Conservation (phyloP, 768 basidiomycete species). For the Naganishia vishniacii region DNA sequence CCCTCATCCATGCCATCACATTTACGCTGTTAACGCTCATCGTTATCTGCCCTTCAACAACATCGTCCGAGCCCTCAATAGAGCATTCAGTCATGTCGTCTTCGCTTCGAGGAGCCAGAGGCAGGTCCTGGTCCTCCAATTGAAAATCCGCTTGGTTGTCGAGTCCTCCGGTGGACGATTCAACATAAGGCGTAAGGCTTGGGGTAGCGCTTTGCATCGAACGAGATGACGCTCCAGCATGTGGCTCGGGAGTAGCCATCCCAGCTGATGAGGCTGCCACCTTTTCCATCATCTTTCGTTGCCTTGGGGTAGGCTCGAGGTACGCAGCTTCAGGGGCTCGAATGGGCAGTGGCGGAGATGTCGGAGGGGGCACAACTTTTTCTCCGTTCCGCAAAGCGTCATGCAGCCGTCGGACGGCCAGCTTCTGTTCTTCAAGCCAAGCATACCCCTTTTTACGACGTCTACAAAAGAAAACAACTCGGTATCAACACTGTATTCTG, state of each 20-base stretch:
- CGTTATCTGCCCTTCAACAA: constrained; percentile 15
- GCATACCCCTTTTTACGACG: constrained; percentile 21
- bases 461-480: not conserved
- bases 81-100: constrained; percentile 20
- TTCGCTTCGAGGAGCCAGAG: constrained; percentile 22
- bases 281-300: constrained; percentile 17
- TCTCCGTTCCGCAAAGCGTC: constrained; percentile 16
- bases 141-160: constrained; percentile 20
- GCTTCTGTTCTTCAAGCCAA: constrained; percentile 20
- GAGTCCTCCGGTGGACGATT: not conserved
- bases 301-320: constrained; percentile 11
- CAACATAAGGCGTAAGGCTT: constrained; percentile 7
- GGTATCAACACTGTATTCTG: not conserved
- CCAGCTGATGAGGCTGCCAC: not conserved
- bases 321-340: constrained; percentile 16
- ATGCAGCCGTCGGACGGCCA: constrained; percentile 17
- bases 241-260: not conserved
- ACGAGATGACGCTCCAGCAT: not conserved
- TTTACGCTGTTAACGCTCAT: not conserved
- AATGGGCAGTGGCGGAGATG: constrained; percentile 13
- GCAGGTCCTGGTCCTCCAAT: constrained; percentile 21
- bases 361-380: constrained; percentile 16
- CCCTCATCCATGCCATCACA: constrained; percentile 13
- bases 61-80: constrained; percentile 14
- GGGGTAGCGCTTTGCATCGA: constrained; percentile 14